Evolutionary conservation across 768 basidiomycete species (phyloP).

Genomic region (Podaxis rugospora): DNA sequence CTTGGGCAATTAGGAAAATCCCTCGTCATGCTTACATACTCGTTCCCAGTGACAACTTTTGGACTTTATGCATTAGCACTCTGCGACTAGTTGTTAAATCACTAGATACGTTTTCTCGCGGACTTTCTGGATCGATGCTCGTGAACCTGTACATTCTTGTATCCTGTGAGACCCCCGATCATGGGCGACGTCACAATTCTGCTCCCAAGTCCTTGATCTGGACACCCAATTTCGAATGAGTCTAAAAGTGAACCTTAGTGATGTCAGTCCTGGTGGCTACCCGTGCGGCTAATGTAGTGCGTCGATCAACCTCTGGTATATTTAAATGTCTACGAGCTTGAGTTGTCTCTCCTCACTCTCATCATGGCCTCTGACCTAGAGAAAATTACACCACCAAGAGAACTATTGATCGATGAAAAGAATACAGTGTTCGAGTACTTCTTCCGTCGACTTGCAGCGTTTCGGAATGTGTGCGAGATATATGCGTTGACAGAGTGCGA

Average conservation of each 20-base stretch:
- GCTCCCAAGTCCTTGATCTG: background rate
- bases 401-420: conserved; percentile 30
- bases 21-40: background rate
- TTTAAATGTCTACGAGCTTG: background rate
- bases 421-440: conserved; percentile 37
- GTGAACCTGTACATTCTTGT: background rate
- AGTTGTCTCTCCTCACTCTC: background rate
- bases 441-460: conserved; percentile 38
- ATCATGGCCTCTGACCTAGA: conserved; percentile 18
- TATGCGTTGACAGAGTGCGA: conserved; percentile 33
- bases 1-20: background rate
- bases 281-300: background rate
- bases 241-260: background rate
- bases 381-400: conserved; percentile 32
- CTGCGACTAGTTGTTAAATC: background rate
- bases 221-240: background rate
- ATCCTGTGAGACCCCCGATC: background rate
- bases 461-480: conserved; percentile 37
- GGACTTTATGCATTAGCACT: background rate
- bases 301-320: background rate
- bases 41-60: background rate
- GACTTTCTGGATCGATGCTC: background rate
- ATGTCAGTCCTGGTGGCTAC: background rate
- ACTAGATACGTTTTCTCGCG: background rate
- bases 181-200: background rate